These are phyloP conservation scores for Suillus tomentosus DNA, from an alignment of 768 basidiomycete species.

Conservation along the genomic window DNA sequence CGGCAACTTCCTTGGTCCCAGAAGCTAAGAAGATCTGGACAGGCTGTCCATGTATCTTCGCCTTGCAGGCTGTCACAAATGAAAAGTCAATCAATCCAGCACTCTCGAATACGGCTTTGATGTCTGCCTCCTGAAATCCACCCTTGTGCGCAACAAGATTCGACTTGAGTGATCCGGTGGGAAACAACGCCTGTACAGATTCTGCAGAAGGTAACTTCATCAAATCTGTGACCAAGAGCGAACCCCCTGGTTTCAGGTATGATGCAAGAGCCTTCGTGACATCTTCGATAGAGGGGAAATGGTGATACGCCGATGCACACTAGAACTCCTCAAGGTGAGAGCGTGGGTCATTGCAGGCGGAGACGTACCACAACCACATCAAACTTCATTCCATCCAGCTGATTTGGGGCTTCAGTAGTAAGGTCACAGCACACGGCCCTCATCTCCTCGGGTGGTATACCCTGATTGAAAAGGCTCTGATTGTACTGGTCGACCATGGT, in stretches of 20 bases:
- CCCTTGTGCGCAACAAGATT: slow-evolving; percentile 51
- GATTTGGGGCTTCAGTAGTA: slow-evolving; percentile 46
- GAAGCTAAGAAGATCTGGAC: slow-evolving; percentile 59
- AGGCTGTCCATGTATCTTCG: slow-evolving; percentile 33
- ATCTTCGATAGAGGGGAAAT: slow-evolving; percentile 50
- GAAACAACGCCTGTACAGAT: slow-evolving; percentile 28
- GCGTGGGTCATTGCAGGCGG: background rate
- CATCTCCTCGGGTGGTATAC: slow-evolving; percentile 68
- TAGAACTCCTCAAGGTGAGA: slow-evolving; percentile 24
- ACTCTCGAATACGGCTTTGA: slow-evolving; percentile 50
- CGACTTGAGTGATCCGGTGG: slow-evolving; percentile 34
- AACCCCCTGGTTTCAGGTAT: slow-evolving; percentile 64
- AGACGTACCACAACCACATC: slow-evolving; percentile 69
- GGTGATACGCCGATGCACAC: slow-evolving; percentile 69
- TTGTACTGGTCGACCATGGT: slow-evolving; percentile 71
- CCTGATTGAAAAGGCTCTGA: slow-evolving; percentile 55
- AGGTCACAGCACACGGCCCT: slow-evolving; percentile 55
- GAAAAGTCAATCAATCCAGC: slow-evolving; percentile 52
- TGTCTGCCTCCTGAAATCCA: slow-evolving; percentile 54
- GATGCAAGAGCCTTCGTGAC: slow-evolving; percentile 54
- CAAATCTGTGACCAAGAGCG: slow-evolving; percentile 60
- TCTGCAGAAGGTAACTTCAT: slow-evolving; percentile 29
- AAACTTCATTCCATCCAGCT: slow-evolving; percentile 57
- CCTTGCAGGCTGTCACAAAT: slow-evolving; percentile 38
- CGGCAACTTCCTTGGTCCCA: slow-evolving; percentile 40